phyloP scores from a whole-genome alignment of 345 rosid species.

The Eucalyptus marginata region DNA sequence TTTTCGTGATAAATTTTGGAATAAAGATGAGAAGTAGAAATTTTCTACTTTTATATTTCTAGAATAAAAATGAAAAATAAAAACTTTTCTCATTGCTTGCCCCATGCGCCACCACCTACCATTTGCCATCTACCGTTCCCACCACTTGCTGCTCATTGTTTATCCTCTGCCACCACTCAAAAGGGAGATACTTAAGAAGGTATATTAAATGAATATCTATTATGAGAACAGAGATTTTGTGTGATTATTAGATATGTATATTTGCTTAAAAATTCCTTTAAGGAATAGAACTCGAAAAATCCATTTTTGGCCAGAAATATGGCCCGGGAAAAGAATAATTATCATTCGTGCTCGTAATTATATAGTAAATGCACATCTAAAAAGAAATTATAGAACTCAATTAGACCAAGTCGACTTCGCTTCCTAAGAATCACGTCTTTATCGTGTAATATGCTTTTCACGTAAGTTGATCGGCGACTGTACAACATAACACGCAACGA shows the following conservation, averaged over 20 bases:
- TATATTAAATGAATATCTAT: too few species aligned
- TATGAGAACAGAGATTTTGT: accelerated
- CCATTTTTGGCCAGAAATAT: accelerated
- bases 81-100: accelerated
- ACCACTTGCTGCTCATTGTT: too few species aligned
- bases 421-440: neutral
- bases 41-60: too few species aligned
- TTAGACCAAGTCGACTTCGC: neutral
- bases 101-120: too few species aligned
- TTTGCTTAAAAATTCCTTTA: too few species aligned
- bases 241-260: accelerated
- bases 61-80: accelerated
- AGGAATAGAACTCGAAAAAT: too few species aligned
- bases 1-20: too few species aligned
- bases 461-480: neutral
- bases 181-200: too few species aligned
- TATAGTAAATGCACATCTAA: neutral
- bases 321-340: accelerated
- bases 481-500: too few species aligned
- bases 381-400: neutral
- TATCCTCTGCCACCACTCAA: too few species aligned
- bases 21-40: too few species aligned
- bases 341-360: accelerated
- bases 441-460: neutral
- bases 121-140: accelerated